phyloP scores from a whole-genome alignment of 169 alveolate species.

The Miamiensis avidus region DNA sequence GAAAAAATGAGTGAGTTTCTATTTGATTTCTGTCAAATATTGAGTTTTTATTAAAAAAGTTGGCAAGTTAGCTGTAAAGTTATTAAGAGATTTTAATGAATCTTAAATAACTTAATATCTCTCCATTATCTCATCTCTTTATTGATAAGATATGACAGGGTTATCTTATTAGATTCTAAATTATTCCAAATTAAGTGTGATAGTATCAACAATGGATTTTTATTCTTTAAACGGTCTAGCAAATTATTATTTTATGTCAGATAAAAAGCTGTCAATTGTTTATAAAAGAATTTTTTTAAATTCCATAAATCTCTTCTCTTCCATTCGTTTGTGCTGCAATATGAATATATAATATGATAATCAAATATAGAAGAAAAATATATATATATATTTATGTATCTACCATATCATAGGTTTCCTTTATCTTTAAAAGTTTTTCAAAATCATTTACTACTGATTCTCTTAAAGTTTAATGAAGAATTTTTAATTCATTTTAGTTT shows the following conservation, averaged over 20 bases:
- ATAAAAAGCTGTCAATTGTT: background rate
- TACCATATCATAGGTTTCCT: background rate
- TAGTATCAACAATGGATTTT: no score
- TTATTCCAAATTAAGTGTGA: background rate
- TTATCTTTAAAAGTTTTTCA: background rate
- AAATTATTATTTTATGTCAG: background rate
- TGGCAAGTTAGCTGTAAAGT: background rate
- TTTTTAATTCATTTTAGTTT: background rate
- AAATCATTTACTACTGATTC: background rate
- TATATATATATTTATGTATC: no score
- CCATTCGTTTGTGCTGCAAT: background rate
- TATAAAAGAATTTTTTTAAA: background rate
- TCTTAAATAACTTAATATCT: background rate
- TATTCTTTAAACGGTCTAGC: no score
- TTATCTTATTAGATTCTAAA: no score
- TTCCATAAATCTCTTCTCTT: background rate
- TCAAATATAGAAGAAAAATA: no score
- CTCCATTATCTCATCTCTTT: background rate
- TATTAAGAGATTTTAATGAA: no score
- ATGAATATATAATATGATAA: no score
- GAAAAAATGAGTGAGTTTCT: no score
- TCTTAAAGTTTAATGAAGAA: no score
- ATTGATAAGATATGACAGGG: background rate
- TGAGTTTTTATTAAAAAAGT: background rate
- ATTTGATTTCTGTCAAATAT: background rate